Conservation (phyloP, 78 protist species). For the Polysphondylium violaceum region DNA sequence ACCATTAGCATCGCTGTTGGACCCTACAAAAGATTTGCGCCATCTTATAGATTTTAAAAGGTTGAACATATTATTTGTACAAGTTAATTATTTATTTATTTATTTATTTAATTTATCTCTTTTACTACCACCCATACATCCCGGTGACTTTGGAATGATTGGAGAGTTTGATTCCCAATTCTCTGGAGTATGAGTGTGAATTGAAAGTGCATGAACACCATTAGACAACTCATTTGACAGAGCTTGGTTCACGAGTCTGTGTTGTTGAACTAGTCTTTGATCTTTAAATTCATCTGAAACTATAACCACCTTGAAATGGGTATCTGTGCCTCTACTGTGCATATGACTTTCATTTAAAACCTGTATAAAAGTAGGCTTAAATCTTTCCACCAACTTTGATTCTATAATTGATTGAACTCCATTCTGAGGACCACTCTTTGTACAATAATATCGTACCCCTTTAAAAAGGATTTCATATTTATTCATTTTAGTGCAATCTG, state of each 20-base stretch:
- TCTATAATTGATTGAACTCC: no score
- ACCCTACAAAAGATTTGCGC: no score
- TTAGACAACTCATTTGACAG: not conserved
- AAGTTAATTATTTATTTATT: not conserved
- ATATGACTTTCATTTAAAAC: slow-evolving; percentile 73
- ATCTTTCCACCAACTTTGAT: not conserved
- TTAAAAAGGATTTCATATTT: no score
- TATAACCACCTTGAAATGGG: not conserved
- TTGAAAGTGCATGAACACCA: not conserved
- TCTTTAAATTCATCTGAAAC: not conserved
- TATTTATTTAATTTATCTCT: slow-evolving; percentile 44
- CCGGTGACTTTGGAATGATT: no score
- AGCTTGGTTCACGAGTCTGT: not conserved
- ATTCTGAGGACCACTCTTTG: no score
- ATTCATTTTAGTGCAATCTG: no score
- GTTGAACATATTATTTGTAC: no score
- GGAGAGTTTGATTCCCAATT: no score
- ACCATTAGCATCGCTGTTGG: no score
- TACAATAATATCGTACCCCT: no score
- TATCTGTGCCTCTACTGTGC: no score
- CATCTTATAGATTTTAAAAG: no score
- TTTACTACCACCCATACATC: slow-evolving; percentile 78
- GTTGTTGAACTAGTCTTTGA: not conserved
- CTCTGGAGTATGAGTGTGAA: not conserved
- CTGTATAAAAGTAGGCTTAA: slow-evolving; percentile 22